Evolutionary conservation across 1,139 yeast species (phyloP), one percentile per base, ranked within the genome.

Genomic region (Magnusiomyces paraingens): DNA sequence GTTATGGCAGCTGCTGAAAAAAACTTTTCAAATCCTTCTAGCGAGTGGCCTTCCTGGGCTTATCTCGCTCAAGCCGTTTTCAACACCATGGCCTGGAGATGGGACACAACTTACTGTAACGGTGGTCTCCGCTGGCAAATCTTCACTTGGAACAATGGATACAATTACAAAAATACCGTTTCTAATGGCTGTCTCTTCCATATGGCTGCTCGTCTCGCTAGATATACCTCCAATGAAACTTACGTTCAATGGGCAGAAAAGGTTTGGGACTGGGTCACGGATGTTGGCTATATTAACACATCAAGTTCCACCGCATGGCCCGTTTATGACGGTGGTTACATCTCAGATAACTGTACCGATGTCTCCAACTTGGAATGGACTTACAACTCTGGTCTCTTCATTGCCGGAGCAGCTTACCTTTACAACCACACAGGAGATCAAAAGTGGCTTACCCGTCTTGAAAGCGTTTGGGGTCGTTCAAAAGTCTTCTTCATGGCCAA

Each of bases 41-140:
- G 70, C 20, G 71, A 69, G 54, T 62, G 70, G 48, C 83, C 84
- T 53, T 47, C 79, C 59, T 91, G 97, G 97, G 72, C 84, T 40
- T 76, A 80, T 21, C 70, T 86, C 61, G 81, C 91, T 1, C 88
- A 85, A 67, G 93, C 90, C 10, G 84, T 88, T 18, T 91, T 86
- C 74, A 89, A 90, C 68, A 86, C 95, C 40, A 90, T 91, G 96
- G 80, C 88, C 44, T 71, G 80, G 42, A 79, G 97, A 70, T 91
- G 98, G 98, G 97, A 91, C 66, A 63, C 69, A 8, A 74, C 66
- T 2, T 64, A 77, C 53, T 91, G 98, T 71, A 79, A 77, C 52
- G 98, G 98, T 57, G 98, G 98, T 1, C 76, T 91, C 58, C 80
- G 97, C 71, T 91, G 98, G 98, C 98, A 91, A 73, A 91, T 91